Evolutionary conservation across 345 rosid species (phyloP).

Genomic region (Citrus maxima): DNA sequence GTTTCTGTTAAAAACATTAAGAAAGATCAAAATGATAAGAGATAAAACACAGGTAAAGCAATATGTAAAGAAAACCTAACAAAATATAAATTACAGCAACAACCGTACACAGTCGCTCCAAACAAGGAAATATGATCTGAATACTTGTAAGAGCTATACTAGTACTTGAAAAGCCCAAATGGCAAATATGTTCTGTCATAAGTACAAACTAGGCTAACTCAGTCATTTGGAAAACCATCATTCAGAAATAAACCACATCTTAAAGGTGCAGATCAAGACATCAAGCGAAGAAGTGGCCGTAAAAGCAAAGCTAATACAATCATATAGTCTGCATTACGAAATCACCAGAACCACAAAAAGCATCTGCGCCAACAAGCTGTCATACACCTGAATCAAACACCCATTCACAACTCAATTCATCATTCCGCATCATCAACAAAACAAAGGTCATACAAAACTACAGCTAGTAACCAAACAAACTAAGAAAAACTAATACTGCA

Average conservation of each 20-base stretch:
- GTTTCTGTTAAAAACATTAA: neutral
- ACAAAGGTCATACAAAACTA: conserved; percentile 15
- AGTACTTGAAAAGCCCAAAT: conserved; percentile 29
- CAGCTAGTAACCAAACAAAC: neutral
- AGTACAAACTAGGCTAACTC: conserved; percentile 48
- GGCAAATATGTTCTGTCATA: conserved; percentile 26
- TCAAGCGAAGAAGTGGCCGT: conserved; percentile 40
- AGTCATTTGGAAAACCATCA: conserved; percentile 47
- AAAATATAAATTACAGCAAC: conserved; percentile 4
- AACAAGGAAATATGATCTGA: neutral
- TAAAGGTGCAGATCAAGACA: conserved; percentile 46
- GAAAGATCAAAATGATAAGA: neutral
- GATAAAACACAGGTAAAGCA: conserved; percentile 3
- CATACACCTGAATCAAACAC: conserved; percentile 92
- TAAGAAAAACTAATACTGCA: neutral
- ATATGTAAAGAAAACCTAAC: conserved; percentile 6
- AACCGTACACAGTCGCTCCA: neutral
- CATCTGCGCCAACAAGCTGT: conserved; percentile 92
- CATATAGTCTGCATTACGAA: conserved; percentile 71
- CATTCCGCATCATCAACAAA: conserved; percentile 42
- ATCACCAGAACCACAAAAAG: conserved; percentile 93
- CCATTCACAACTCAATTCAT: conserved; percentile 71
- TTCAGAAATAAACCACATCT: conserved; percentile 55
- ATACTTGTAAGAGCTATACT: conserved; percentile 22
- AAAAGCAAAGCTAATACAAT: conserved; percentile 70